Evolutionary conservation across 1,139 yeast species (phyloP).

Genomic region (Torulaspora pretoriensis): DNA sequence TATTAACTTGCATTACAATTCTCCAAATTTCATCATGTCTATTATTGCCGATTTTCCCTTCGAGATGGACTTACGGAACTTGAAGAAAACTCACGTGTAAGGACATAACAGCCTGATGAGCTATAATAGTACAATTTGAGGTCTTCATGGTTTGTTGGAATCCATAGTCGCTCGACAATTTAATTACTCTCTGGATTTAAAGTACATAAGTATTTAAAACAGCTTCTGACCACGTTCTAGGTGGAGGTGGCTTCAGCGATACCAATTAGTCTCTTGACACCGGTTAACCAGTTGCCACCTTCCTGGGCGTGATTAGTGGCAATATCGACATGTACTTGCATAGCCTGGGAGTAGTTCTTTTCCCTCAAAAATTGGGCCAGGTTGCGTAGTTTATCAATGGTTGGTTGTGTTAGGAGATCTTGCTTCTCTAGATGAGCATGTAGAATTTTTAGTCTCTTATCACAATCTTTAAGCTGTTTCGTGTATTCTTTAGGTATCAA

Average conservation of each 20-base stretch:
- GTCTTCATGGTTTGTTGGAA: not conserved
- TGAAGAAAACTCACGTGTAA: not conserved
- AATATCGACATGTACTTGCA: conserved; percentile 52
- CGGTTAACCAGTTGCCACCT: conserved; percentile 90
- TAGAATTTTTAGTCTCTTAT: conserved; percentile 70
- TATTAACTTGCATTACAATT: not conserved
- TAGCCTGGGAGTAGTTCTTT: conserved; percentile 59
- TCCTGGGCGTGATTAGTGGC: conserved; percentile 67
- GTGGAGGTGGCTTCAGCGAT: conserved; percentile 48
- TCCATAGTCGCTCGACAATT: not conserved
- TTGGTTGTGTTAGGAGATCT: conserved; percentile 57
- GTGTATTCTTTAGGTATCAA: conserved; percentile 68
- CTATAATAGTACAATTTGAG: not conserved
- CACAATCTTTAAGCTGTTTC: conserved; percentile 77
- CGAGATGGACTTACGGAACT: not conserved
- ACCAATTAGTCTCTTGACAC: conserved; percentile 81
- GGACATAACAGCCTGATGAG: not conserved
- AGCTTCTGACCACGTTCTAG: conserved; percentile 2
- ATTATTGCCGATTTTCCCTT: not conserved
- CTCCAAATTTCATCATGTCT: too few relatives aligned
- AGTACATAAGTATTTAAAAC: not conserved
- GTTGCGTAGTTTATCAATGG: conserved; percentile 50
- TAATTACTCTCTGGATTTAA: not conserved
- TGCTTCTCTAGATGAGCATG: conserved; percentile 77
- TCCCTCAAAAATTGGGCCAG: conserved; percentile 50